Evolutionary conservation across 2,329 filamentous ascomycete genomes (phyloP), one percentile per base, ranked within the genome.

Genomic region (Volutella citrinella): DNA sequence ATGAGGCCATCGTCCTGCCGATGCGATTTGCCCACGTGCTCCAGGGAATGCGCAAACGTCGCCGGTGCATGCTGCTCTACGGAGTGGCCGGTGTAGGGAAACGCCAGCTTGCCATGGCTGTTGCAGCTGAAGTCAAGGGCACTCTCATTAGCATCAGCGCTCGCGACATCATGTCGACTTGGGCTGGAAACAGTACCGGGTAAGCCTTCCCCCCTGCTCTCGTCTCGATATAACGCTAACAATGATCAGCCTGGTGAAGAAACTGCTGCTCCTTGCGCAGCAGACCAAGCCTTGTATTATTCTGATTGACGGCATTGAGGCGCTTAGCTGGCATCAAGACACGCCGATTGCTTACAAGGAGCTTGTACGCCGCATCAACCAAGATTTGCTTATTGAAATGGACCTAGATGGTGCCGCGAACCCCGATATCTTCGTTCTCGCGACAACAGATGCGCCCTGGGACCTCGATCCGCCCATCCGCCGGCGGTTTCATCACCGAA

Each of bases 221-320:
- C 5, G 4, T 12, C 13, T 27, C 12, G 12, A 15, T 5, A 7
- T 5, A 20, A n/a, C 5, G 6, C 4, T 4, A 14, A 2, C 17
- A 17, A 8, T 13, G 3, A 15, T 3, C 11, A 43, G 40, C 4
- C 15, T 43, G 19, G 36, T 43, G 27, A 29, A 24, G 4, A 26
- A 43, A 13, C 36, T 43, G 3, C 40, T 43, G 18, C n/a, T 23
- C 10, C 36, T 43, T 13, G 40, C 40, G 1, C 23, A 33, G 28
- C 32, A 43, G 28, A 40, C 36, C 18, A 43, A 40, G 21, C 40
- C 40, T 21, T 40, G 36, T 6, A 40, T 43, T 24, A 32, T 43
- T 27, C 36, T 43, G 19, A 43, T 43, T 25, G 40, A 43, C 11
- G 33, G 40, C n/a, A 19, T 43, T 25, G 40, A 43, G 13, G 32